Evolutionary conservation across 176 grass and related monocot genomes (phyloP).

Genomic region (bread wheat (Triticum aestivum)): DNA sequence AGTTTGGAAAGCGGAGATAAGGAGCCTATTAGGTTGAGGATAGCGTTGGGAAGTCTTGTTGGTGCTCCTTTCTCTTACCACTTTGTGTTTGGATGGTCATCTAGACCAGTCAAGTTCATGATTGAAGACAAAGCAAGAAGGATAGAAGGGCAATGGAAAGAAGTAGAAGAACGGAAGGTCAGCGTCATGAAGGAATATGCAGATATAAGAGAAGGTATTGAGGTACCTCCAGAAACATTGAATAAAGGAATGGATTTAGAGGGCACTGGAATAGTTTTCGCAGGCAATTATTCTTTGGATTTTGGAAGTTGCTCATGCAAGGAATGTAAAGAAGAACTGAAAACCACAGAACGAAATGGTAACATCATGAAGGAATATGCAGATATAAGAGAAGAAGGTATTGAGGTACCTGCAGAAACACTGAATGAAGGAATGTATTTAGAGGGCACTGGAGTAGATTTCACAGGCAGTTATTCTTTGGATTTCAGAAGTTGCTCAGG

Average conservation of each 20-base stretch:
- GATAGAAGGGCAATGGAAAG: neutral
- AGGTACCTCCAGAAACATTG: conserved; percentile 17
- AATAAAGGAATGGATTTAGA: conserved; percentile 3
- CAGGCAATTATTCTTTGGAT: neutral
- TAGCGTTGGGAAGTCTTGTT: neutral
- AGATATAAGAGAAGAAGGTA: neutral
- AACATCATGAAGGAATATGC: neutral
- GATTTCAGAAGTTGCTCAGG: neutral
- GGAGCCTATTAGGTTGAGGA: conserved; percentile 42
- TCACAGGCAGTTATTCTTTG: neutral
- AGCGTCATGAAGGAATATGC: neutral
- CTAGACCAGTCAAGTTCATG: conserved; percentile 19
- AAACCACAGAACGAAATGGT: neutral
- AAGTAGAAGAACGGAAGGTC: neutral
- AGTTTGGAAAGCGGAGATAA: conserved; percentile 28
- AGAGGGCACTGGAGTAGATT: neutral
- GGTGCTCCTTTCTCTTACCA: conserved; percentile 24
- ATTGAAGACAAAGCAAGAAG: conserved; percentile 15
- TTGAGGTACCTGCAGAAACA: conserved; percentile 17
- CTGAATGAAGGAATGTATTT: neutral
- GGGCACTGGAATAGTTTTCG: neutral
- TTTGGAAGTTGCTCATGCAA: neutral
- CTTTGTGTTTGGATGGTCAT: conserved; percentile 29
- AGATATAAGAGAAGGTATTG: neutral
- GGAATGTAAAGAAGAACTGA: conserved; percentile 1